Conservation (phyloP, 2,329 filamentous ascomycete genomes). For the Alternaria incomplexa region DNA sequence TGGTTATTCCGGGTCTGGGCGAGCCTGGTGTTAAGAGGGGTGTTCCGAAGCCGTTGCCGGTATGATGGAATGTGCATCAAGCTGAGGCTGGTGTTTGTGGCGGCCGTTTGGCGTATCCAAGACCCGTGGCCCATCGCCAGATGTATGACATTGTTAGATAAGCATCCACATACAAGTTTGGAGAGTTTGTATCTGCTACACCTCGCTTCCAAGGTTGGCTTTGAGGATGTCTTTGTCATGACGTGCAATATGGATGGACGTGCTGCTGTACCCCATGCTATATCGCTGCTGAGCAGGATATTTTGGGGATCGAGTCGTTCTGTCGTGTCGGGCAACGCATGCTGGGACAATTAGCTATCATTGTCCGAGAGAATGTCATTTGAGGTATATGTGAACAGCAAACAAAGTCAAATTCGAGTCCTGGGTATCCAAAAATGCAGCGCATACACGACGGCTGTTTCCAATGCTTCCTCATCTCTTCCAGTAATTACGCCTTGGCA, state of each 20-base stretch:
- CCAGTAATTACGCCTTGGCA: neutral
- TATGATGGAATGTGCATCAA: neutral
- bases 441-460: neutral
- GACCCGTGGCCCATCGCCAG: neutral
- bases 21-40: slow-evolving; percentile 13
- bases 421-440: neutral
- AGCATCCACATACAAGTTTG: neutral
- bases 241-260: neutral
- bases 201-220: neutral
- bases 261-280: neutral
- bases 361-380: neutral
- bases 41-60: slow-evolving; percentile 10
- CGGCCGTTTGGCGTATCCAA: neutral
- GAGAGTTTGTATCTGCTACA: neutral
- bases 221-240: neutral
- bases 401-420: neutral
- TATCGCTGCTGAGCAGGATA: neutral
- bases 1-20: slow-evolving; percentile 9
- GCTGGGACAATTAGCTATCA: neutral
- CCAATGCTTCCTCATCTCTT: neutral
- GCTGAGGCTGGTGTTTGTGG: neutral
- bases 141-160: neutral
- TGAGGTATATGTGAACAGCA: neutral
- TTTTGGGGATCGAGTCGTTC: neutral
- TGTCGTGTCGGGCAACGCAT: neutral